Conservation (phyloP, 225 moss, liverwort and hornwort genomes). For the Polytrichum commune region DNA sequence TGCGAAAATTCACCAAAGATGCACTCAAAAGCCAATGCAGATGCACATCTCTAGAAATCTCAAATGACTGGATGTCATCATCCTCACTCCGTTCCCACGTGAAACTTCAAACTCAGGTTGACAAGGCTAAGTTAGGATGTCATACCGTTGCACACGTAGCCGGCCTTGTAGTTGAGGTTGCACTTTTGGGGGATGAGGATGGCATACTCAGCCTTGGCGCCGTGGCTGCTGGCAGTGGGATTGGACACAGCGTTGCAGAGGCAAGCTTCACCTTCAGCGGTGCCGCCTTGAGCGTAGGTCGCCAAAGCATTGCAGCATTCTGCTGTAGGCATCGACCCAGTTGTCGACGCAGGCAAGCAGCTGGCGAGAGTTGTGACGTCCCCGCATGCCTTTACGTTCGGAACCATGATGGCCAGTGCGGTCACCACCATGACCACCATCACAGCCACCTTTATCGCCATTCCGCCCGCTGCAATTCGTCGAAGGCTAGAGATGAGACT, state of each 20-base stretch:
- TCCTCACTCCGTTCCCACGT: too few species aligned
- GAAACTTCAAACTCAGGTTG: too few species aligned
- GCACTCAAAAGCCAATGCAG: too few species aligned
- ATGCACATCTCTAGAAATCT: too few species aligned
- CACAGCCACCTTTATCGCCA: not conserved
- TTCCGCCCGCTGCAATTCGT: too few species aligned
- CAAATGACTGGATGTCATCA: too few species aligned
- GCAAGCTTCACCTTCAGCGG: constrained; percentile 8
- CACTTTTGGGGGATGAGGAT: constrained; percentile 40
- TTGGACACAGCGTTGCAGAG: constrained; percentile 22
- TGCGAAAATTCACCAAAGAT: too few species aligned
- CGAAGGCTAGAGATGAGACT: too few species aligned
- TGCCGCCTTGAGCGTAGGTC: constrained; percentile 4
- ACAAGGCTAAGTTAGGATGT: not conserved
- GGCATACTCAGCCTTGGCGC: constrained; percentile 7
- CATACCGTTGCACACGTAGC: constrained; percentile 20
- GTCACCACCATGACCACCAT: too few species aligned
- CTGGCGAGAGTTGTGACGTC: not conserved
- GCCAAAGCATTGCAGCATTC: constrained; percentile 26
- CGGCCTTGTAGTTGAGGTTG: constrained; percentile 9
- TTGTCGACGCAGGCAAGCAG: constrained; percentile 21
- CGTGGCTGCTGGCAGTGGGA: not conserved
- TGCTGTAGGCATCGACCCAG: constrained; percentile 10
- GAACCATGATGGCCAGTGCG: not conserved
- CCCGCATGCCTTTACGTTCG: not conserved